Percentiles rank a stretch among this genome's conserved stretches.
Evolutionary conservation across 2,329 filamentous ascomycete species (phyloP).

Genomic region (Zalaria sp.): DNA sequence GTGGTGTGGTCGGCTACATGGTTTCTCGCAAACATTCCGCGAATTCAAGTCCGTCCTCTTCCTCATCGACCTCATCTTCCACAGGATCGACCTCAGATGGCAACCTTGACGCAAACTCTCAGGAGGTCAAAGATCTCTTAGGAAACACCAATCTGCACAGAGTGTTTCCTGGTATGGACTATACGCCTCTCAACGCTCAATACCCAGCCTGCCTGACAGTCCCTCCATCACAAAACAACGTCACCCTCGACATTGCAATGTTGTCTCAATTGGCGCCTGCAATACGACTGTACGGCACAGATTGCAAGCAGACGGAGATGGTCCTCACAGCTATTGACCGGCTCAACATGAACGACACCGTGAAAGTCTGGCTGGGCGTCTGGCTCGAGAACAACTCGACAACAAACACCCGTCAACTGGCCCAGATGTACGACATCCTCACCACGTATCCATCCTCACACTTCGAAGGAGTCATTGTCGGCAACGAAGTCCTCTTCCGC

Average conservation of each 20-base stretch:
- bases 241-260: constrained; percentile 81
- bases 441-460: constrained; percentile 42
- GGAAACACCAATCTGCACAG: constrained; percentile 74
- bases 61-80: constrained; percentile 9
- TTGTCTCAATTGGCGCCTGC: constrained; percentile 81
- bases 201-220: constrained; percentile 68
- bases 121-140: constrained; percentile 67
- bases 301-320: constrained; percentile 97
- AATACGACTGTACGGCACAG: constrained; percentile 81
- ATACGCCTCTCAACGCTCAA: constrained; percentile 82
- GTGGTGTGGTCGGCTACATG: constrained; percentile 60
- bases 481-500: constrained; percentile 49
- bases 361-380: constrained; percentile 90
- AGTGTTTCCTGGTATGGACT: constrained; percentile 91
- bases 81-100: constrained; percentile 24
- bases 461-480: constrained; percentile 48
- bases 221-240: constrained; percentile 82
- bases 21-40: constrained; percentile 23
- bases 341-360: constrained; percentile 52
- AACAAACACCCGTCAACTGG: constrained; percentile 69
- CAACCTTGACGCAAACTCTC: constrained; percentile 58
- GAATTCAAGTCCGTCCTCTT: constrained; percentile 8
- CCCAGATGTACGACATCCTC: constrained; percentile 73
- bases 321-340: constrained; percentile 67
- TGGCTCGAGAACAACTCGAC: constrained; percentile 78